Evolutionary conservation across 129 eudicot genomes (phyloP), one percentile per base, ranked within the genome.

Genomic region (Lactuca sativa): DNA sequence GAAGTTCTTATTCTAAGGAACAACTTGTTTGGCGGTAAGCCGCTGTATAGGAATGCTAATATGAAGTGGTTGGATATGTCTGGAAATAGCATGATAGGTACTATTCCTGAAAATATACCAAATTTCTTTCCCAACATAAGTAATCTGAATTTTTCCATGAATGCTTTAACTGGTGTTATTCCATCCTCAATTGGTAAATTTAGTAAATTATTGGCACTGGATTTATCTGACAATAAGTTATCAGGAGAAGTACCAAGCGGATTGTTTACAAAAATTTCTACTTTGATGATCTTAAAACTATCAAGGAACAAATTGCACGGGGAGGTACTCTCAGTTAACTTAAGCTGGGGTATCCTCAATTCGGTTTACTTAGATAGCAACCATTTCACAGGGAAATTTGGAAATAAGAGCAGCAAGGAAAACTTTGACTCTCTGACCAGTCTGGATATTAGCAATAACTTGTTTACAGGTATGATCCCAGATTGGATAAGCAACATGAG

Each of bases 221-320:
- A 83, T 67, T 71, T 83, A 34, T 66, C 83, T 0, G 0, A 44
- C 3, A 83, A 83, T 33, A 6, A 71, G 6, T 57, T 83, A 0
- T 70, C 76, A 9, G 87, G 81, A 66, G 73, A 74, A 78, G 54
- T 82, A 11, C 87, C 81, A 13, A 11, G 56, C 1, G 6, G 2
- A 3, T 64, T 82, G 66, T 47, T 48, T 12, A 33, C 51, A 59
- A n/a, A 57, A 4, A n/a, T 21, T 6, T 0, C 3, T 1, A 0
- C 0, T 3, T 12, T 77, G 30, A 0, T 0, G 0, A 6, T 6
- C 6, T 4, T 82, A 10, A 37, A 44, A 51, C 16, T 78, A 31
- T 82, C 86, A 11, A 6, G 61, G 33, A 78, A 82, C 36, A 41
- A 6, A n/a, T 36, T 82, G 5, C 48, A 63, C 6, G 83, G 86